Base-by-base conservation (phyloP, 2,329 filamentous ascomycete species). In the Metarhizium humberi region DNA sequence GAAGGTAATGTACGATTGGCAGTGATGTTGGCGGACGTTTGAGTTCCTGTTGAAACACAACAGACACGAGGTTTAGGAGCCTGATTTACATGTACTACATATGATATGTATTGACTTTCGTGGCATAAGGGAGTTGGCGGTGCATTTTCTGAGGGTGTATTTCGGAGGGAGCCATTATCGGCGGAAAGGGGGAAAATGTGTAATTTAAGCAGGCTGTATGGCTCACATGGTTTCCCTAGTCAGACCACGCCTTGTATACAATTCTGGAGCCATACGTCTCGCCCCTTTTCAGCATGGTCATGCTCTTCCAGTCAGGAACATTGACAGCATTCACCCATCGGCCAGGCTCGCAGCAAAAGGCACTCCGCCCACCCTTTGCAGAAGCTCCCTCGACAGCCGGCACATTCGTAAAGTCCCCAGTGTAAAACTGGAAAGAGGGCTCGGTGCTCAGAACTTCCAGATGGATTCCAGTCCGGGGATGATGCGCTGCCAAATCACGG, bases 381-480 rank as follows among this genome's bases (percentile, higher is more conserved):
- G 86, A 82, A 32, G 81, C 70, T 2, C 77, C 77, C n/a, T 76
- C 78, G 3, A 84, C 76, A 34, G 75, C 86, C 0, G 88, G 86
- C 13, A 95, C 86, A 63, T 94, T 75, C 61, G 95, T 91, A 66
- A 85, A 86, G 66, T 88, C 86, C 60, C 92, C 94, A 0, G 91
- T 95, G 73, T 97, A 97, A 74, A 96, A 95, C 71, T 97, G 92
- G 78, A 96, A 97, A 0, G 90, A 89, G 0, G 94, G 94, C 76
- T 97, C 92, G 0, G 92, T 97, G 75, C 89, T 94, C 65, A 84
- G 77, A 6, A 96, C 87, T 71, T 96, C 89, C 51, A 97, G 82
- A 68, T 95, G 87, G 61, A 96, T 78, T 59, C 84, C 82, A 32
- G 85, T 87, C 51, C 76, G 77, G 6, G 90, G 82, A 69, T 96